A percentile compares a stretch with the other conserved stretches of the same genome.
Conservation (phyloP, 345 rosid genomes). For the Moricandia moricandioides region DNA sequence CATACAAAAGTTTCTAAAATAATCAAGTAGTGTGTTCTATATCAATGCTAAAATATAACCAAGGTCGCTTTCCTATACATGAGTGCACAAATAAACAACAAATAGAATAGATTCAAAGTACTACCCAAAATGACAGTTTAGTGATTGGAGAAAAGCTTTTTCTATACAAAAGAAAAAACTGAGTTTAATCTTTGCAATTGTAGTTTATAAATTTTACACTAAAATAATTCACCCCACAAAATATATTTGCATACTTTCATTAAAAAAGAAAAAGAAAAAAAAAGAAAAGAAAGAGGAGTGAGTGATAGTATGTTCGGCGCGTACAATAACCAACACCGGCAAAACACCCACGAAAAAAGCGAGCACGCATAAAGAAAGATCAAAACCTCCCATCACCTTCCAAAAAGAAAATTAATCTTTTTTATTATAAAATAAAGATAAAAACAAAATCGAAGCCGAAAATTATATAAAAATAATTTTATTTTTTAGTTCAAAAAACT, state of each 20-base stretch:
- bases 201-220: neutral
- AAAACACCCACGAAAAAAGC: conserved; percentile 38
- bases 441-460: conserved; percentile 26
- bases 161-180: neutral
- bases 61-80: conserved; percentile 8
- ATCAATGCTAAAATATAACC: conserved; percentile 1
- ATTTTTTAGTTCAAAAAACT: neutral
- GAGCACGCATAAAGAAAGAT: conserved; percentile 38
- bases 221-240: neutral
- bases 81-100: conserved; percentile 19
- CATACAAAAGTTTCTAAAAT: neutral
- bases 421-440: neutral
- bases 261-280: neutral
- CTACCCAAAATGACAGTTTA: neutral
- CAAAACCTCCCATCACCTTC: conserved; percentile 48
- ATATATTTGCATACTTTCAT: neutral
- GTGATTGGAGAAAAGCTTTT: neutral
- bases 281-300: neutral
- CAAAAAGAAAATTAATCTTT: conserved; percentile 21
- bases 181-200: neutral
- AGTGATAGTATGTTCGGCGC: conserved; percentile 54
- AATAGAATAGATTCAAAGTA: conserved; percentile 21
- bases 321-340: conserved; percentile 52
- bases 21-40: neutral
- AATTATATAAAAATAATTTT: conserved; percentile 1